phyloP scores from a whole-genome alignment of 495 filamentous ascomycete genomes.

The Aspergillus nidulans region DNA sequence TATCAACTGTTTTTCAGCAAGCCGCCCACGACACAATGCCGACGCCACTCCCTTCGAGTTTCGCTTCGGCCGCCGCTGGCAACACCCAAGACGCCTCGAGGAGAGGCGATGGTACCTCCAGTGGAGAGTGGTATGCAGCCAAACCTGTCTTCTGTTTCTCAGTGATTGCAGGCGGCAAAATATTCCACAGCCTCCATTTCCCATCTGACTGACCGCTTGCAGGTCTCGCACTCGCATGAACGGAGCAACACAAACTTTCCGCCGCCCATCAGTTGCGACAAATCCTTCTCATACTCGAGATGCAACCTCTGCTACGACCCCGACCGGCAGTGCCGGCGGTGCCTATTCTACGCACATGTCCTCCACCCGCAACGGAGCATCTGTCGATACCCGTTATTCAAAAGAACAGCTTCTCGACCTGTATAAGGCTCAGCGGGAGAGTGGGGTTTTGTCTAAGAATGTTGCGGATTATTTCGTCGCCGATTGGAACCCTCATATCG shows the following conservation, averaged over 20 bases:
- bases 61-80: slow-evolving; percentile 77
- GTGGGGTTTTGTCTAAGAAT: slow-evolving; percentile 55
- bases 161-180: background rate
- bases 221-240: slow-evolving; percentile 69
- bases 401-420: slow-evolving; percentile 80
- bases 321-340: slow-evolving; percentile 46
- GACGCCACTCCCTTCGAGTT: slow-evolving; percentile 75
- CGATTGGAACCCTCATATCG: slow-evolving; percentile 68
- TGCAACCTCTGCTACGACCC: slow-evolving; percentile 43
- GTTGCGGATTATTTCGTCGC: slow-evolving; percentile 67
- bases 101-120: slow-evolving; percentile 51
- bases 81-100: slow-evolving; percentile 56
- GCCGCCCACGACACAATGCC: slow-evolving; percentile 51
- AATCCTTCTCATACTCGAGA: slow-evolving; percentile 51
- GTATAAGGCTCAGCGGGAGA: slow-evolving; percentile 56
- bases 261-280: slow-evolving; percentile 70
- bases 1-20: slow-evolving; percentile 13
- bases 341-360: slow-evolving; percentile 59
- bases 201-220: slow-evolving; percentile 18
- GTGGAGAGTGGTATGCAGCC: slow-evolving; percentile 53
- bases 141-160: slow-evolving; percentile 4
- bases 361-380: slow-evolving; percentile 55
- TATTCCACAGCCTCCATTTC: slow-evolving; percentile 3
- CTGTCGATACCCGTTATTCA: slow-evolving; percentile 63
- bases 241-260: slow-evolving; percentile 80